Percentiles rank a stretch among this genome's conserved stretches.
These are phyloP conservation scores for Hyaloscypha hepaticicola DNA, from an alignment of 495 filamentous ascomycete genomes.

Conservation along the genomic window DNA sequence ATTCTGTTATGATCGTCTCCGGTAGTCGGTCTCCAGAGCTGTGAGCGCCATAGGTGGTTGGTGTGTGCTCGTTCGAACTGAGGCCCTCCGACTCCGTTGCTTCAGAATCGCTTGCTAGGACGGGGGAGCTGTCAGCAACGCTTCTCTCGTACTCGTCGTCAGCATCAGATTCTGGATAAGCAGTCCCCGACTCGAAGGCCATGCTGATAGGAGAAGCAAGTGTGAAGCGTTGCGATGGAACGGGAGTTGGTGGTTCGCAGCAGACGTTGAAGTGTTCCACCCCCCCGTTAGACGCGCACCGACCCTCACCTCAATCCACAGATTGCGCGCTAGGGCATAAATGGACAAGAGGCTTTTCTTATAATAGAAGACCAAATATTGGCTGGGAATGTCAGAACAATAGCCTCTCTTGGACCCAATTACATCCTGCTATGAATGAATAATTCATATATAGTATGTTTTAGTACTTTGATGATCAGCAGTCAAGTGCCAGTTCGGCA, in stretches of 20 bases:
- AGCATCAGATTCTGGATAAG: conserved; percentile 79
- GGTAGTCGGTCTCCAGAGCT: conserved; percentile 68
- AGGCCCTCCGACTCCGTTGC: conserved; percentile 71
- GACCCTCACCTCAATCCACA: too few species aligned
- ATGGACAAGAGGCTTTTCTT: neutral
- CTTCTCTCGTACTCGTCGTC: conserved; percentile 93
- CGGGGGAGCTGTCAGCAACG: conserved; percentile 68
- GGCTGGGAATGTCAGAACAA: neutral
- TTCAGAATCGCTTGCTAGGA: conserved; percentile 74
- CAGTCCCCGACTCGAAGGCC: conserved; percentile 58
- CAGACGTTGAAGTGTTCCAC: conserved; percentile 1
- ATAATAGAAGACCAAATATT: conserved; percentile 2
- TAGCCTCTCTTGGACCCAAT: neutral
- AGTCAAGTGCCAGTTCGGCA: neutral
- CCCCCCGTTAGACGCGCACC: neutral
- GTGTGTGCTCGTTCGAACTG: conserved; percentile 80
- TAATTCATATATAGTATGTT: neutral
- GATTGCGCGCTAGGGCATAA: neutral
- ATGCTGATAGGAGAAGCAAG: conserved; percentile 33
- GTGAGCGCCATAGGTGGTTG: conserved; percentile 75
- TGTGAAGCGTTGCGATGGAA: conserved; percentile 6
- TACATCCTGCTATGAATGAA: neutral
- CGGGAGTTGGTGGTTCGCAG: conserved; percentile 5
- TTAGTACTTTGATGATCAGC: neutral
- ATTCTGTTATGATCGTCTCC: conserved; percentile 79